Base-by-base conservation (phyloP, 371 early-diverging fungal species). In the Mortierella sp. region DNA sequence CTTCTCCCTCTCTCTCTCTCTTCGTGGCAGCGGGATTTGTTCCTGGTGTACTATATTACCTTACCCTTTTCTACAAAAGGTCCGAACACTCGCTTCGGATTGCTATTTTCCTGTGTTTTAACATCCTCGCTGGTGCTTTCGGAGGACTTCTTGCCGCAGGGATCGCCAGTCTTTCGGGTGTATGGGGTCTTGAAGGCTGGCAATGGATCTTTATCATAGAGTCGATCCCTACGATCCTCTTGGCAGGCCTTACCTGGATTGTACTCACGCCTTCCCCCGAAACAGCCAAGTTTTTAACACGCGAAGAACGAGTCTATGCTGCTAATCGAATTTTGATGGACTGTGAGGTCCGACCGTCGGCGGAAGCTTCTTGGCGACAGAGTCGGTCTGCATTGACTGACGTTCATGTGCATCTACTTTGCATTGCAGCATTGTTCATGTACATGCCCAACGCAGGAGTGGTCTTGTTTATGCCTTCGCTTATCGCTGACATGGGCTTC, bases 31-130 rank as follows among this genome's bases (percentile, higher is more conserved):
- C 92, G 14, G 93, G 92, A 0, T 89, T 94, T 57, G 90, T 92
- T 26, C 95, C 94, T 14, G 94, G 93, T 23, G 89, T 91, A 26
- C 83, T 92, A 11, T 92, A 86, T 57, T 90, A 91, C 66, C 80
- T 94, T 45, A 91, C 94, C 12, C 89, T 87, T 57, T 96, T 94
- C 90, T 96, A 95, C 69, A 87, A 87, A 45, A 86, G 88, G 2
- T 71, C 83, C 15, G 95, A 95, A 80, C 87, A 88, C 68, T 90
- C 93, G 14, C 81, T 85, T 57, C 89, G 95, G 25, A 84, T 93
- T 18, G 90, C 91, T 4, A 70, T 89, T 43, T 94, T 94, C 68
- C 91, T 89, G 65, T 72, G 86, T 26, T 88, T 88, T 43, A 80
- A 89, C 21, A 86, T 90, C 28, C 60, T 92, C 12, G 93, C 96